phyloP scores from a whole-genome alignment of 148 eudicot species.

The Cornus controversa region DNA sequence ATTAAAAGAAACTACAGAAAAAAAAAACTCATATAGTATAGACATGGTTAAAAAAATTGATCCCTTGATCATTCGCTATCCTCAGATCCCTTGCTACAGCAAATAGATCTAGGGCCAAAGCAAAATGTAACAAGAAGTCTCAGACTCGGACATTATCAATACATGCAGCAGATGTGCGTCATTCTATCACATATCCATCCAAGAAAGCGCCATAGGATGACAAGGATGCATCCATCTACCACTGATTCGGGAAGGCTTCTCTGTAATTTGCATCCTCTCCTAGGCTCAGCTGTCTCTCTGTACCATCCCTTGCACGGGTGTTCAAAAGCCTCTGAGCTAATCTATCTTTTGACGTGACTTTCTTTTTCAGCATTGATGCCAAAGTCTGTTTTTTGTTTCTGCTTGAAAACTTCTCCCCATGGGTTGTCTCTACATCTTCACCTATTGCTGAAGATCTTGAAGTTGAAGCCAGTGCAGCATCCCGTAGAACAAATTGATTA shows the following conservation, averaged over 20 bases:
- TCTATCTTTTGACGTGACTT: conserved; percentile 77
- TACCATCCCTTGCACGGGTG: conserved; percentile 54
- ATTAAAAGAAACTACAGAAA: not conserved
- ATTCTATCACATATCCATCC: not conserved
- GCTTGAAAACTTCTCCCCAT: conserved; percentile 25
- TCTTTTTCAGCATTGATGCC: conserved; percentile 88
- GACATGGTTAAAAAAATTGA: conserved; percentile 3
- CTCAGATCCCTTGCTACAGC: conserved; percentile 9
- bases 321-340: conserved; percentile 65
- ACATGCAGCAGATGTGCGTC: not conserved
- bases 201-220: not conserved
- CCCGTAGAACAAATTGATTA: conserved; percentile 68
- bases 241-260: conserved; percentile 81
- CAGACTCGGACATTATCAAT: not conserved
- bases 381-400: conserved; percentile 60
- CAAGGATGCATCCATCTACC: conserved; percentile 32
- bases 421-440: conserved; percentile 33
- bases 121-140: not conserved
- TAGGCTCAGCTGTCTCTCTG: conserved; percentile 48
- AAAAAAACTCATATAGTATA: not conserved
- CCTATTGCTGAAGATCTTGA: conserved; percentile 53
- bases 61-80: not conserved
- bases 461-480: conserved; percentile 80
- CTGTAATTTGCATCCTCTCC: conserved; percentile 64
- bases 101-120: not conserved